Percentiles rank a stretch among this genome's conserved stretches.
Conservation (phyloP, 495 filamentous ascomycete species). For the Trypethelium eluteriae region DNA sequence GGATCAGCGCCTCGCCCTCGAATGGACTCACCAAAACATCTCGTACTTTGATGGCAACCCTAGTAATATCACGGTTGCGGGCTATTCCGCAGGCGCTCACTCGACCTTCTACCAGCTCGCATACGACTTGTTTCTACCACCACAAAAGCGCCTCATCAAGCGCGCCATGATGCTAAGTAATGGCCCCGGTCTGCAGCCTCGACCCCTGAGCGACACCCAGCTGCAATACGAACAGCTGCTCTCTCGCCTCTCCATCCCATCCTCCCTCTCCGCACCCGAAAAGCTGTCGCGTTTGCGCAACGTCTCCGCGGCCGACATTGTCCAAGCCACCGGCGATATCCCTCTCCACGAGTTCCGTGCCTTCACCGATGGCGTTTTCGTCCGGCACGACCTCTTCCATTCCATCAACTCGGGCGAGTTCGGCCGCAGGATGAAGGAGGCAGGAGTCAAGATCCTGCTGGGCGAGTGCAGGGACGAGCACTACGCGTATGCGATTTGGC, state of each 20-base stretch:
- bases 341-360: conserved; percentile 49
- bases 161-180: conserved; percentile 50
- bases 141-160: conserved; percentile 37
- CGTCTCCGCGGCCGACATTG: conserved; percentile 34
- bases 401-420: conserved; percentile 46
- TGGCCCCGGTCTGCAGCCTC: conserved; percentile 49
- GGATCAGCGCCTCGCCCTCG: conserved; percentile 37
- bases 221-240: conserved; percentile 51
- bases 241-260: conserved; percentile 40
- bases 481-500: conserved; percentile 43
- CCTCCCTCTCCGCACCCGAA: conserved; percentile 34
- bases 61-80: conserved; percentile 36
- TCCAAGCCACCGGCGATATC: conserved; percentile 38
- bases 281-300: conserved; percentile 44
- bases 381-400: conserved; percentile 40
- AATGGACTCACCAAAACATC: conserved; percentile 38
- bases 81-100: conserved; percentile 36
- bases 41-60: conserved; percentile 34
- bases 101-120: conserved; percentile 49
- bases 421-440: conserved; percentile 36
- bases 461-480: conserved; percentile 52
- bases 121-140: conserved; percentile 44
- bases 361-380: conserved; percentile 44
- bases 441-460: conserved; percentile 45
- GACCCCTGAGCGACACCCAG: conserved; percentile 42